These are phyloP conservation scores for Populus simonii DNA, from an alignment of 345 rosid genomes.

Conservation along the genomic window DNA sequence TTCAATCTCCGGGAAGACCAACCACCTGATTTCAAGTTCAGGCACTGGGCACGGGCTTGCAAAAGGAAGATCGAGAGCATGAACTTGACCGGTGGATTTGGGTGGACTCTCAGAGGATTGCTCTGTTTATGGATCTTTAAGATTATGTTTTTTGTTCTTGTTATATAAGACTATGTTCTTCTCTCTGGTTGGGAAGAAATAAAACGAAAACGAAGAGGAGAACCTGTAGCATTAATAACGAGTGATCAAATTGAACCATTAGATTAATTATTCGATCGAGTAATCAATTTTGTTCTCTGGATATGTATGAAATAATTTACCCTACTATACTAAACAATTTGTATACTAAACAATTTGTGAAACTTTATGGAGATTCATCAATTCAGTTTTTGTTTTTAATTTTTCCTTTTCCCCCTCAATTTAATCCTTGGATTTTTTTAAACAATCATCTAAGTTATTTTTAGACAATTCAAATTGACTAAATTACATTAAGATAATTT, in stretches of 20 bases:
- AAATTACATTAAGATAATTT: rapidly evolving
- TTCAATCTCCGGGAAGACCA: neutral
- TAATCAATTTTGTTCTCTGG: neutral
- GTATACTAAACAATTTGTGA: too few species aligned
- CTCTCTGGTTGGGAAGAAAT: neutral
- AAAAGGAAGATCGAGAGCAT: neutral
- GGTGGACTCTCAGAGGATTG: neutral
- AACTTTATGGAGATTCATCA: too few species aligned
- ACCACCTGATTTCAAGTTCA: neutral
- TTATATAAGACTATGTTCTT: neutral
- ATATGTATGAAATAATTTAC: neutral
- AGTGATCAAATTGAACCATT: neutral
- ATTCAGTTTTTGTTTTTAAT: too few species aligned
- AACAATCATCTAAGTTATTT: too few species aligned
- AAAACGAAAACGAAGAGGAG: neutral
- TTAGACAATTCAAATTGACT: too few species aligned
- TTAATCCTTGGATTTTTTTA: too few species aligned
- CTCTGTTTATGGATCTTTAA: neutral
- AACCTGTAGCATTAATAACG: neutral
- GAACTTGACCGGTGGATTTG: neutral
- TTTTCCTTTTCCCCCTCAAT: too few species aligned
- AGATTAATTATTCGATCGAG: neutral
- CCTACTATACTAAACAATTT: neutral
- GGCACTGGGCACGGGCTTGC: neutral
- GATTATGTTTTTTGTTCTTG: neutral